Evolutionary conservation across 1,284 basidiomycete genomes (phyloP).

Genomic region (Ganoderma multipileum): DNA sequence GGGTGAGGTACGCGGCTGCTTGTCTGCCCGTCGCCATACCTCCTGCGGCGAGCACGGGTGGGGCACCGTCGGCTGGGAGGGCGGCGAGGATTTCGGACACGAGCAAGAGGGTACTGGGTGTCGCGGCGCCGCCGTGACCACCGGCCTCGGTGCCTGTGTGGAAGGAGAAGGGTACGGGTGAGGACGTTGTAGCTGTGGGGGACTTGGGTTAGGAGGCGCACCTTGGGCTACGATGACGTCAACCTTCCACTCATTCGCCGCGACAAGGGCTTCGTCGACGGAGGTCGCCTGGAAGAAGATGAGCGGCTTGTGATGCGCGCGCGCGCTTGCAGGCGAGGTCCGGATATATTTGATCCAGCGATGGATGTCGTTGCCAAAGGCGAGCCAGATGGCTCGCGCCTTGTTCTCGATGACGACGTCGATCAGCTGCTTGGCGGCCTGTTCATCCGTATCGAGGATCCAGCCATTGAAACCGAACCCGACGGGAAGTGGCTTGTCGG

Average conservation of each 20-base stretch:
- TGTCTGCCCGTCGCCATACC: conserved; percentile 60
- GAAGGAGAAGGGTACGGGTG: conserved; percentile 11
- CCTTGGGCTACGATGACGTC: conserved; percentile 84
- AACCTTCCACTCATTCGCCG: conserved; percentile 64
- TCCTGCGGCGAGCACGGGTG: conserved; percentile 70
- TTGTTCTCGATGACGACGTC: conserved; percentile 57
- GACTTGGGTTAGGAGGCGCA: conserved; percentile 36
- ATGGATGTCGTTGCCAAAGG: conserved; percentile 66
- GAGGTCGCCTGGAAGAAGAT: conserved; percentile 71
- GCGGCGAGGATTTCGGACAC: conserved; percentile 61
- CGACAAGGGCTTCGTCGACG: conserved; percentile 60
- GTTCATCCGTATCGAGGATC: conserved; percentile 65
- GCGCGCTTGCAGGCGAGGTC: conserved; percentile 50
- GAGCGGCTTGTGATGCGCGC: conserved; percentile 49
- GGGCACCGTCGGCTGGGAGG: conserved; percentile 46
- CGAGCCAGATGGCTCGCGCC: conserved; percentile 75
- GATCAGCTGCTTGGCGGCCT: conserved; percentile 49
- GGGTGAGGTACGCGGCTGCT: conserved; percentile 65
- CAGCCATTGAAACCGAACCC: conserved; percentile 79
- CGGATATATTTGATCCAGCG: conserved; percentile 69
- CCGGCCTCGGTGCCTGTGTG: conserved; percentile 74
- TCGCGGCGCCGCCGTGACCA: conserved; percentile 66
- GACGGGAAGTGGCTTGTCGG: conserved; percentile 54
- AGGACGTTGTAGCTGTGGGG: too few relatives aligned
- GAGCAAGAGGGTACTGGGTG: conserved; percentile 65